Evolutionary conservation across 2,329 filamentous ascomycete species (phyloP), one percentile per base, ranked within the genome.

Genomic region (Harringtonia lauricola): DNA sequence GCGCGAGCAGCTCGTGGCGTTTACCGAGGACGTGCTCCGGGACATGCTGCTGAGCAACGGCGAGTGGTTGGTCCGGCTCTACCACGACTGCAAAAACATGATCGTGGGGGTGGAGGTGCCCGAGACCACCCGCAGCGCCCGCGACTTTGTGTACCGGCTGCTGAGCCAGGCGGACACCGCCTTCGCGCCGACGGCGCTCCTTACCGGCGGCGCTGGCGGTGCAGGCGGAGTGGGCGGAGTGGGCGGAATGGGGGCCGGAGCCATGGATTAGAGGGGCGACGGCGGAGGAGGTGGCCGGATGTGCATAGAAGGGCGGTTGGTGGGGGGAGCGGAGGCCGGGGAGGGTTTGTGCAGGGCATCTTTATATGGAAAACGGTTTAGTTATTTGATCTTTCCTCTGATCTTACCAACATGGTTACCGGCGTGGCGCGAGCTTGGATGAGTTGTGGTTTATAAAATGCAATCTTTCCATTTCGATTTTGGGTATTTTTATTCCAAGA

Each of bases 71-170:
- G 58, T 61, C 52, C 68, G 69, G 54, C 67, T 78, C 56, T 62
- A 62, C 51, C 58, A 64, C 45, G 74, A 74, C 58, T 71, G 70
- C 51, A 63, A 64, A 53, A 66, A 71, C 47, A 66, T 78, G 65
- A 64, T 70, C 36, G 55, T 61, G 42, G 69, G 76, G 17, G 34
- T 41, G 12, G 44, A 48, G 35, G 44, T 48, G 13, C 49, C 52
- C 42, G 48, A 48, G 24, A 45, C 47, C 2, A 30, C 48, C 4
- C 38, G 29, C 1, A 36, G 40, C 2, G 44, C 46, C 8, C 45
- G 46, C 1, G 39, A 47, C 15, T 33, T 44, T 8, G 35, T 54
- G 19, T 36, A 41, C 9, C 4, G 31, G 3, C 30, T 51, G 14
- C 47, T 53, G 18, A 12, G 5, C 14, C 24, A 33, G 18, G 50